Conservation (phyloP, 2,329 filamentous ascomycete genomes). For the Aspergillus viridinutans region DNA sequence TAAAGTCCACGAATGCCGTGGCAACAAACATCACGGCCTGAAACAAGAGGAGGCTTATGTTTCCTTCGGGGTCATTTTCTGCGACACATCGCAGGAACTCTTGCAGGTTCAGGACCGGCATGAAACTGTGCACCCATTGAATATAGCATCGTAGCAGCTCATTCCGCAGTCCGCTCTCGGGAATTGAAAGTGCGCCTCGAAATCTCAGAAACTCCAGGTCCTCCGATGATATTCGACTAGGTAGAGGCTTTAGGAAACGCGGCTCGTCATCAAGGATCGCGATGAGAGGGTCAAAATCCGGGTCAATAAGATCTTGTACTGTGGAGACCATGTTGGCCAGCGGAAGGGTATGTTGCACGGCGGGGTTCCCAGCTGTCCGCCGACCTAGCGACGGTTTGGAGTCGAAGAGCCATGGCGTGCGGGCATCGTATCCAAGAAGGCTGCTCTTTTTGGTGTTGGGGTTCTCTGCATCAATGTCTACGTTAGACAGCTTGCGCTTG, state of each 20-base stretch:
- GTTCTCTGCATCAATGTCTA: slow-evolving; percentile 15
- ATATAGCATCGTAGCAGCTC: slow-evolving; percentile 74
- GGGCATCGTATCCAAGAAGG: slow-evolving; percentile 25
- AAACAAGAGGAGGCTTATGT: slow-evolving; percentile 77
- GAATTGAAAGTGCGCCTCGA: slow-evolving; percentile 75
- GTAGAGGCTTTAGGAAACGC: slow-evolving; percentile 71
- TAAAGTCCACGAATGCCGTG: slow-evolving; percentile 76
- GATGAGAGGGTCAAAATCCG: slow-evolving; percentile 36
- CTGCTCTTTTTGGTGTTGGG: slow-evolving; percentile 21
- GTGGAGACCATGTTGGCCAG: slow-evolving; percentile 36
- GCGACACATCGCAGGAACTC: slow-evolving; percentile 52
- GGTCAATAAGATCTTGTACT: slow-evolving; percentile 36
- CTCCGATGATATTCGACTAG: slow-evolving; percentile 67
- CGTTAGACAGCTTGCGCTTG: slow-evolving; percentile 26
- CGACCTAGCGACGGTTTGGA: slow-evolving; percentile 21
- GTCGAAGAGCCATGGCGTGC: slow-evolving; percentile 29
- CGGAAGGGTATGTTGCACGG: slow-evolving; percentile 28
- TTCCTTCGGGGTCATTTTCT: slow-evolving; percentile 62
- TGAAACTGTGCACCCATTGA: slow-evolving; percentile 84
- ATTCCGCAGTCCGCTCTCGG: slow-evolving; percentile 63
- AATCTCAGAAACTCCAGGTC: slow-evolving; percentile 74
- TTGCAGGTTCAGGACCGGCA: slow-evolving; percentile 71
- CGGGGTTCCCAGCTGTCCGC: slow-evolving; percentile 26
- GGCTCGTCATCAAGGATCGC: slow-evolving; percentile 40
- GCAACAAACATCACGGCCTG: slow-evolving; percentile 92